Conservation (phyloP, 805 yeast species). For the Tetrapisispora pingtungensis region DNA sequence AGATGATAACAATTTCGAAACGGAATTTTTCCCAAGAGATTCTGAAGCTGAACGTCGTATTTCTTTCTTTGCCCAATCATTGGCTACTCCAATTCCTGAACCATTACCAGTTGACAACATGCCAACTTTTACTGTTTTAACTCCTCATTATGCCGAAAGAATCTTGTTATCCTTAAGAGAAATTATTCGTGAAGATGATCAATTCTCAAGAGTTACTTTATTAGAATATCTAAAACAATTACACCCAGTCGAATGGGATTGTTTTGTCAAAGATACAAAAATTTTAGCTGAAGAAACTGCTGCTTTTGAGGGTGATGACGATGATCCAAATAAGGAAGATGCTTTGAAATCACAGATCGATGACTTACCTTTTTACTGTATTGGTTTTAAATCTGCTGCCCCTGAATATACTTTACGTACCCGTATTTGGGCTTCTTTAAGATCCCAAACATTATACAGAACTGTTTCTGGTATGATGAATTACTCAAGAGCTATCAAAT, state of each 20-base stretch:
- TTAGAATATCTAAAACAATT: constrained; percentile 90
- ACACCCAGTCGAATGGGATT: constrained; percentile 96
- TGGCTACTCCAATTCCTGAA: constrained; percentile 97
- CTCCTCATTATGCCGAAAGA: constrained; percentile 95
- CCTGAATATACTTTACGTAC: constrained; percentile 95
- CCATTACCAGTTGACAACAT: constrained; percentile 98
- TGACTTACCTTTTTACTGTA: constrained; percentile 88
- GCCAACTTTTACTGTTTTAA: constrained; percentile 97
- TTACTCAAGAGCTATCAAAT: constrained; percentile 90
- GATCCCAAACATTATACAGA: constrained; percentile 94
- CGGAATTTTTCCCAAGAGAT: constrained; percentile 93
- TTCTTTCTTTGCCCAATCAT: constrained; percentile 96
- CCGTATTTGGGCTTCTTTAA: constrained; percentile 95
- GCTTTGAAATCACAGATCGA: constrained; percentile 75
- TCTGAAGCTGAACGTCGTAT: constrained; percentile 99
- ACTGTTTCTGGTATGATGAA: constrained; percentile 98
- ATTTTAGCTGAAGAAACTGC: constrained; percentile 91
- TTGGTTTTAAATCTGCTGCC: constrained; percentile 95
- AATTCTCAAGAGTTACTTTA: constrained; percentile 86
- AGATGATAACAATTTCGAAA: constrained; percentile 87
- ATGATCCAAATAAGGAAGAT: constrained; percentile 47
- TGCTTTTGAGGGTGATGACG: constrained; percentile 43
- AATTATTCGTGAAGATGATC: constrained; percentile 94
- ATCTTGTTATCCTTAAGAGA: constrained; percentile 87
- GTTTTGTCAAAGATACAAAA: constrained; percentile 93